phyloP scores from a whole-genome alignment of 306 rosid species.

The Castanea sativa region DNA sequence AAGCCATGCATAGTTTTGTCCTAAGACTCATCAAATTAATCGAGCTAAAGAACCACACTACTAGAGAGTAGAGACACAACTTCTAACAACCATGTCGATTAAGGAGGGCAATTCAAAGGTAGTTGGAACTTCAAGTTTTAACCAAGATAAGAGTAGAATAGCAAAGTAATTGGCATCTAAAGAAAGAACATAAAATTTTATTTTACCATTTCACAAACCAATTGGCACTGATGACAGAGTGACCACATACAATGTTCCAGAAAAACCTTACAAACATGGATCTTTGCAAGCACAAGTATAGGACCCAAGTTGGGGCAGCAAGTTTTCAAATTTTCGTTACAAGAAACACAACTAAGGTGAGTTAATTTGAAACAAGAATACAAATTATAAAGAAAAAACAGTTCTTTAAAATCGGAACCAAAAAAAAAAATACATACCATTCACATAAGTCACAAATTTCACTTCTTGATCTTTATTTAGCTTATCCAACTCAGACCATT shows the following conservation, averaged over 20 bases:
- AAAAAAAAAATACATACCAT: constrained; percentile 47
- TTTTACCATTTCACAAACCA: not conserved
- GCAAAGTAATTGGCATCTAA: not conserved
- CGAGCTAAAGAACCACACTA: not conserved
- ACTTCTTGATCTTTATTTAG: constrained; percentile 63
- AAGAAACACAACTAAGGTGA: not conserved
- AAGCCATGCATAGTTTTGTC: not conserved
- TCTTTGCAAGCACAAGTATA: not conserved
- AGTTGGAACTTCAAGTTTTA: not conserved
- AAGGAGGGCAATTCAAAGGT: not conserved
- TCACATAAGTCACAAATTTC: constrained; percentile 54
- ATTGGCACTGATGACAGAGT: not conserved
- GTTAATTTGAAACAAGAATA: not conserved
- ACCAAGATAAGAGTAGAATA: not conserved
- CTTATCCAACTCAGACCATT: constrained; percentile 53
- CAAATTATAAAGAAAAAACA: no score
- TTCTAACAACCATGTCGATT: not conserved
- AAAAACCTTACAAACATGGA: not conserved
- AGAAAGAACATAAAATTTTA: not conserved
- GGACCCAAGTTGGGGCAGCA: not conserved
- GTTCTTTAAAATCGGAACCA: no score
- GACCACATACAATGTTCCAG: not conserved
- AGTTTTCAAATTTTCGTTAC: not conserved
- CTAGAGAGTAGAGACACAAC: not conserved
- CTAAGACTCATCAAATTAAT: not conserved